Evolutionary conservation across 2,329 filamentous ascomycete genomes (phyloP), one percentile per base, ranked within the genome.

Genomic region (Magnaporthiopsis incrustans): DNA sequence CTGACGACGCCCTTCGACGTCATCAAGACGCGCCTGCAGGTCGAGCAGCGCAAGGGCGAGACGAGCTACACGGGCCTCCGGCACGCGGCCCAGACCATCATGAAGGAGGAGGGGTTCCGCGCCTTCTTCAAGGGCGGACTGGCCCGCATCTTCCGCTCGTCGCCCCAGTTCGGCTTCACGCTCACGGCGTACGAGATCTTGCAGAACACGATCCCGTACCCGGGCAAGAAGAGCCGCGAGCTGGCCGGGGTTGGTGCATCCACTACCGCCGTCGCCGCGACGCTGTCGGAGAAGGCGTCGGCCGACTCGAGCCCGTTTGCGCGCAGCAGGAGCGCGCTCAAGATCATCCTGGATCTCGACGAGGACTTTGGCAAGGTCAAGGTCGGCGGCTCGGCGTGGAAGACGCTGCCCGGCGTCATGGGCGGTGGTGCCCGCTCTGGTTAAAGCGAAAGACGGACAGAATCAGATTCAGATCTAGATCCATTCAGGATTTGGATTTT

Each of bases 81-180:
- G 64, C 92, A 99, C 78, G 91, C 89, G 63, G 95, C 95, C 53
- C 78, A 78, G 71, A 96, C 91, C 18, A 90, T 99, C 71, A 89
- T 83, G 80, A 87, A 88, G 75, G 91, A 98, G 75, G 95, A 99
- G 77, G 95, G 95, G 14, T 94, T 97, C 84, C 86, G 84, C 67
- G 95, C 95, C 32, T 99, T 99, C 83, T 99, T 98, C 88, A 98
- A 98, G 82, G 95, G 95, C 69, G 95, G 95, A 1, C 93, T 94
- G 1, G 95, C 95, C 11, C 91, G 95, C 81, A 96, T 99, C 72
- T 78, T 98, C 75, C 89, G 95, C 72, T 97, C 92, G 0, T 97
- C 92, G 15, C 95, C 95, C 22, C 95, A 99, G 75, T 99, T 99
- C 75, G 95, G 95, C 68, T 98, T 98, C 81, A 99, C 95, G 0